Conservation (phyloP, 345 rosid genomes). For the Gossypium arboreum region DNA sequence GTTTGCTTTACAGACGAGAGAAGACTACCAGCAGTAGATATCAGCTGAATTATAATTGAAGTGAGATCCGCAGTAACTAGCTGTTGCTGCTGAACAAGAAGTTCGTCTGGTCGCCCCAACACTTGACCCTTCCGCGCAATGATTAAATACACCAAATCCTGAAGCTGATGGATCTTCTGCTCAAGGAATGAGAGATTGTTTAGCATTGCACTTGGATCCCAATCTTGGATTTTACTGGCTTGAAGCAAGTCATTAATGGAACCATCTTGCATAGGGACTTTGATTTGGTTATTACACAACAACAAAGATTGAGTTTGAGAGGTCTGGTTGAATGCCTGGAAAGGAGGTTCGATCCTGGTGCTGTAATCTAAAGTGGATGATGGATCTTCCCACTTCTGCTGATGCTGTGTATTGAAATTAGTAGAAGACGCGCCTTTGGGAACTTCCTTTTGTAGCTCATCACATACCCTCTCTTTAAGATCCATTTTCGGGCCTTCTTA, state of each 20-base stretch:
- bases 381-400: conserved; percentile 62
- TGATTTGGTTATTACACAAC: conserved; percentile 32
- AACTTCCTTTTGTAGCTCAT: conserved; percentile 30
- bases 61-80: conserved; percentile 82
- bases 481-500: conserved; percentile 44
- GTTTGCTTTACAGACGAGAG: conserved; percentile 76
- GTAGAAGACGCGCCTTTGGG: conserved; percentile 31
- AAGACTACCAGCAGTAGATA: conserved; percentile 91
- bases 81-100: conserved; percentile 69
- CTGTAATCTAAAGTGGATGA: conserved; percentile 45
- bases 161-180: conserved; percentile 80
- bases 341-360: conserved; percentile 35
- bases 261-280: conserved; percentile 26
- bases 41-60: conserved; percentile 83
- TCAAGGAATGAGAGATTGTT: conserved; percentile 75
- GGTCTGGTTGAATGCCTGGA: conserved; percentile 38
- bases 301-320: conserved; percentile 27
- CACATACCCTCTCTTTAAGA: conserved; percentile 41
- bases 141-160: conserved; percentile 67
- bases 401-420: conserved; percentile 34
- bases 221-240: conserved; percentile 46
- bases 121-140: conserved; percentile 48
- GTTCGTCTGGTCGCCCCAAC: conserved; percentile 47
- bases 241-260: conserved; percentile 35
- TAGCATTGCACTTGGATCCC: conserved; percentile 82